Evolutionary conservation across 331 rosid species (phyloP).

Genomic region (Telfairia occidentalis): DNA sequence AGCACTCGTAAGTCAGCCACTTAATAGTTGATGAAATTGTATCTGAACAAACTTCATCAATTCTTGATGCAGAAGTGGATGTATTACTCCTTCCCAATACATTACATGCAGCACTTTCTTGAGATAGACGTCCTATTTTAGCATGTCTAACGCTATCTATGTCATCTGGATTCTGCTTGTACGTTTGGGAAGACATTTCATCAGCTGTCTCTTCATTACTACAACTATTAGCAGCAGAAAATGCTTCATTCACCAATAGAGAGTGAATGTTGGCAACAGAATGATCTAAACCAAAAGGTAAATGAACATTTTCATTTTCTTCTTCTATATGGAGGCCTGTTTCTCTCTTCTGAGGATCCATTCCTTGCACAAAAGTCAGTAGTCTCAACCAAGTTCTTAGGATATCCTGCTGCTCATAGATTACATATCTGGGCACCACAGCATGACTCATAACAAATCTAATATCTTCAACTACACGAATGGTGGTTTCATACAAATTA

Average conservation of each 20-base stretch:
- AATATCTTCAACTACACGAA: slow-evolving; percentile 85
- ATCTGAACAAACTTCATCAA: slow-evolving; percentile 31
- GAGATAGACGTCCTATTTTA: slow-evolving; percentile 74
- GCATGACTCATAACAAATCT: slow-evolving; percentile 90
- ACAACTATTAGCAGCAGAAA: slow-evolving; percentile 45
- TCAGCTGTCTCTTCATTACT: slow-evolving; percentile 38
- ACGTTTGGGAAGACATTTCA: slow-evolving; percentile 25
- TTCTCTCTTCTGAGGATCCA: slow-evolving; percentile 91
- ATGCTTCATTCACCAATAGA: slow-evolving; percentile 78
- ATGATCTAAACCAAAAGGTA: slow-evolving; percentile 61
- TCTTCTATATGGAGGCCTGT: slow-evolving; percentile 75
- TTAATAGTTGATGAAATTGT: slow-evolving; percentile 40
- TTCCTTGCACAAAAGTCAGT: slow-evolving; percentile 77
- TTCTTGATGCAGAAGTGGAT: slow-evolving; percentile 22
- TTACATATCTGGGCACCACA: slow-evolving; percentile 56
- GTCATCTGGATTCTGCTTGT: slow-evolving; percentile 37
- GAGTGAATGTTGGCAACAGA: slow-evolving; percentile 67
- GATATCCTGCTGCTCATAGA: slow-evolving; percentile 65
- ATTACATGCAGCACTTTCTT: slow-evolving; percentile 64
- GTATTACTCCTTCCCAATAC: slow-evolving; percentile 30
- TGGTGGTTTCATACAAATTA: slow-evolving; percentile 49
- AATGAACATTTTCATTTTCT: slow-evolving; percentile 58
- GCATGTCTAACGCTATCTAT: slow-evolving; percentile 53
- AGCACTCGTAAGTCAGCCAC: slow-evolving; percentile 69
- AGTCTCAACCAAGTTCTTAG: slow-evolving; percentile 80